These are phyloP conservation scores for Suhomyces kunorum DNA, from an alignment of 1,139 yeast genomes.

Conservation along the genomic window DNA sequence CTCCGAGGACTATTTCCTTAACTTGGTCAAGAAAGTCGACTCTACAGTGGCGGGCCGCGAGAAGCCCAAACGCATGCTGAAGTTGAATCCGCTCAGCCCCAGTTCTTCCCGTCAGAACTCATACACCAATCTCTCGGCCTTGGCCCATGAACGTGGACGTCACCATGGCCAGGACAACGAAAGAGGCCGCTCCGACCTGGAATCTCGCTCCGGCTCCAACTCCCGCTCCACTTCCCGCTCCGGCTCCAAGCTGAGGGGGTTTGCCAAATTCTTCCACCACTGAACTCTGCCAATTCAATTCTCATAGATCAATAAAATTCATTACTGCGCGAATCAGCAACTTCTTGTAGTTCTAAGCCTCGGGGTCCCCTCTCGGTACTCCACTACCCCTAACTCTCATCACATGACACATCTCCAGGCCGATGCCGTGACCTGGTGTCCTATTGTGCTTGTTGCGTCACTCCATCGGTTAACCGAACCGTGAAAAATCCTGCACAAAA, in stretches of 20 bases:
- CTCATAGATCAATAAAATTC: constrained; percentile 1
- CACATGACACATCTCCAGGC: too few species aligned
- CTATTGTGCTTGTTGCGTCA: too few species aligned
- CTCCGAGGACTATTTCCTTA: constrained; percentile 32
- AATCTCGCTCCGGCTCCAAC: constrained; percentile 8
- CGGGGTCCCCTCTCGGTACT: too few species aligned
- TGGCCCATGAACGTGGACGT: constrained; percentile 16
- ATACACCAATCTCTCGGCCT: constrained; percentile 18
- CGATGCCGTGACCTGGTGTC: too few species aligned
- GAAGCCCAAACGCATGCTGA: constrained; percentile 11
- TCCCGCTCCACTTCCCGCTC: constrained; percentile 21
- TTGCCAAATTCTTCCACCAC: constrained; percentile 23
- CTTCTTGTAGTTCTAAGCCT: not conserved
- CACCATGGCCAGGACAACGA: constrained; percentile 10
- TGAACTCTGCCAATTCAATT: constrained; percentile 3
- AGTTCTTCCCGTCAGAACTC: constrained; percentile 18
- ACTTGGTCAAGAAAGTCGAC: constrained; percentile 31
- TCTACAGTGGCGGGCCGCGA: constrained; percentile 2
- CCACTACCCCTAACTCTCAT: not conserved
- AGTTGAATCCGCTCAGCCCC: constrained; percentile 12
- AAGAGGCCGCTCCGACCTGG: constrained; percentile 13
- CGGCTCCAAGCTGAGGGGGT: constrained; percentile 23
- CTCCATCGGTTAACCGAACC: too few species aligned
- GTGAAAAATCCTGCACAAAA: too few species aligned
- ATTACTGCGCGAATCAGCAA: not conserved